phyloP scores from a whole-genome alignment of 2,329 filamentous ascomycete species.

The Reticulascus tulasneorum region DNA sequence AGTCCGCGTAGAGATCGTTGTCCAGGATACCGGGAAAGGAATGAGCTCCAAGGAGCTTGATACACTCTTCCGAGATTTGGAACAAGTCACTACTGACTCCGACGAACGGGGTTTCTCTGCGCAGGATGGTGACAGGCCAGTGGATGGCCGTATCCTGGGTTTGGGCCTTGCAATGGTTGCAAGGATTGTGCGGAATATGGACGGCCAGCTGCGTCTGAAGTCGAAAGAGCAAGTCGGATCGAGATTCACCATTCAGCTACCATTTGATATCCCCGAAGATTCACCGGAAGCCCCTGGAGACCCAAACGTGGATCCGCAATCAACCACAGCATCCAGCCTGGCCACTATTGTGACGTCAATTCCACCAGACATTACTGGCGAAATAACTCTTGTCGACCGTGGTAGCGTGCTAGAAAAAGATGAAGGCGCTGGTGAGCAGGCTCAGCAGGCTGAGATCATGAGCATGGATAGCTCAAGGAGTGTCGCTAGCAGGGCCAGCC shows the following conservation, averaged over 20 bases:
- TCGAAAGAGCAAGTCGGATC: conserved; percentile 81
- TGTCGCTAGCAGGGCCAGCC: conserved; percentile 34
- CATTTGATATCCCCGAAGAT: conserved; percentile 60
- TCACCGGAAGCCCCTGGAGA: conserved; percentile 20
- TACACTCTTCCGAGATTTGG: conserved; percentile 53
- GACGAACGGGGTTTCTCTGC: conserved; percentile 20
- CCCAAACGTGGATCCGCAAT: conserved; percentile 9
- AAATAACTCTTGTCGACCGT: conserved; percentile 60
- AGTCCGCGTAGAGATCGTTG: conserved; percentile 68
- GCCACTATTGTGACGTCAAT: conserved; percentile 26
- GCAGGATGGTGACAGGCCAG: conserved; percentile 21
- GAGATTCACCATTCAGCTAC: conserved; percentile 74
- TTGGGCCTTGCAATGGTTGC: conserved; percentile 87
- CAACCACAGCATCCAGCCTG: conserved; percentile 19
- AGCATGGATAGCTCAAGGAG: conserved; percentile 29
- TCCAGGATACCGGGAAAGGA: conserved; percentile 71
- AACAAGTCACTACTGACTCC: conserved; percentile 50
- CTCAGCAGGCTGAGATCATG: conserved; percentile 16
- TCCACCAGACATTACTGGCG: conserved; percentile 35
- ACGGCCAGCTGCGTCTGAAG: conserved; percentile 78
- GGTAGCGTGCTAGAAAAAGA: conserved; percentile 21
- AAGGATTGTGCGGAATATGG: conserved; percentile 83
- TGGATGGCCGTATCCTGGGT: conserved; percentile 54
- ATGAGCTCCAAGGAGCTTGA: conserved; percentile 63
- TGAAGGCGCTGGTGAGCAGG: not conserved